These are phyloP conservation scores for Lathyrus aphaca DNA, from an alignment of 306 rosid genomes.

Conservation along the genomic window DNA sequence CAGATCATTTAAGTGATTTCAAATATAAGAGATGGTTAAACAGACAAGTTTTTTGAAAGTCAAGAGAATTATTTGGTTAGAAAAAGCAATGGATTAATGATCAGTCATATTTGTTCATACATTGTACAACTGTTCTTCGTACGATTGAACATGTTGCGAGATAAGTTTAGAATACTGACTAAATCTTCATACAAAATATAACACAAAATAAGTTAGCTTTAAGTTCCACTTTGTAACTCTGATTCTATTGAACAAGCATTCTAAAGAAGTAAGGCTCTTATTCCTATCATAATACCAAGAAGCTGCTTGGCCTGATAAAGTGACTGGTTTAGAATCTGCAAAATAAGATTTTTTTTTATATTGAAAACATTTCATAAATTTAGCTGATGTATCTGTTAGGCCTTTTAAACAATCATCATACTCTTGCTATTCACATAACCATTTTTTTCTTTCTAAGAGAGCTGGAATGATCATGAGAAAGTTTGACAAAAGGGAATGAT, in stretches of 20 bases:
- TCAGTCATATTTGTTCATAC: no score
- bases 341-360: neutral
- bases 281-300: neutral
- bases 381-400: conserved; percentile 26
- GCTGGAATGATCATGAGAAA: conserved; percentile 38
- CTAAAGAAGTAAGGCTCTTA: neutral
- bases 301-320: neutral
- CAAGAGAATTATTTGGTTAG: no score
- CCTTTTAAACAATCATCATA: conserved; percentile 39
- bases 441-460: neutral
- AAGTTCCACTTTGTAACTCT: neutral
- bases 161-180: neutral
- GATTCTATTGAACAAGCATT: neutral
- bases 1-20: no score
- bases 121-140: no score
- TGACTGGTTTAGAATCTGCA: conserved; percentile 9
- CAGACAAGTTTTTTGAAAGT: no score
- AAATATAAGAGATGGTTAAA: no score
- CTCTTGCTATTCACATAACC: conserved; percentile 24
- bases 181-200: neutral
- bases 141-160: no score
- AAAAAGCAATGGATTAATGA: no score
- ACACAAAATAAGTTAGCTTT: neutral
- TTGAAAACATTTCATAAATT: conserved; percentile 28
- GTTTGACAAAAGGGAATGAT: conserved; percentile 31